These are phyloP conservation scores for Xylariaceae sp. DNA, from an alignment of 2,329 filamentous ascomycete genomes.

Conservation along the genomic window DNA sequence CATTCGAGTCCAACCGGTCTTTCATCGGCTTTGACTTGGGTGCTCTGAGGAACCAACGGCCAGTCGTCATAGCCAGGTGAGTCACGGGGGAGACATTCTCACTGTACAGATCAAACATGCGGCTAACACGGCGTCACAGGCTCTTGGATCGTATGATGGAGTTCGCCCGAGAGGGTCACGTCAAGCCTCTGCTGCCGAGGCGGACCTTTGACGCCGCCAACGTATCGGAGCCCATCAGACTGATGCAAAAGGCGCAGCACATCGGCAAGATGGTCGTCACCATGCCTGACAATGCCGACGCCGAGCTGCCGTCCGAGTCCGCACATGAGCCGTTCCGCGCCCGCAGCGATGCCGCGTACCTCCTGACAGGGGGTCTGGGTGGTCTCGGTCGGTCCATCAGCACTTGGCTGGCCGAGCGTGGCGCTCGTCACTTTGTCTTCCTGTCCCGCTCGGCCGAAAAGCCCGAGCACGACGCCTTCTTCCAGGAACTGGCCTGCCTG, in stretches of 20 bases:
- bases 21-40: background rate
- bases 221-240: constrained; percentile 11
- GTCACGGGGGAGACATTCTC: background rate
- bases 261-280: background rate
- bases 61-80: background rate
- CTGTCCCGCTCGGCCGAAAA: constrained; percentile 18
- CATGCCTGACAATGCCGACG: constrained; percentile 5
- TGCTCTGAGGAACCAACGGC: background rate
- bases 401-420: constrained; percentile 18
- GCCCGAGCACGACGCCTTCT: constrained; percentile 14
- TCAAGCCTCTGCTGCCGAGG: too few relatives aligned
- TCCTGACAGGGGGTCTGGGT: constrained; percentile 22
- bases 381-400: constrained; percentile 21
- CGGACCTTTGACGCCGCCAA: constrained; percentile 9
- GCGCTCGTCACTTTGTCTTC: constrained; percentile 17
- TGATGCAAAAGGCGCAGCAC: constrained; percentile 8
- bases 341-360: constrained; percentile 15
- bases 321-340: background rate
- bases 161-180: too few relatives aligned
- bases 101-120: too few relatives aligned
- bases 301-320: background rate
- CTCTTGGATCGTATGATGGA: too few relatives aligned
- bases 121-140: too few relatives aligned
- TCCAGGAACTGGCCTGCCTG: constrained; percentile 4
- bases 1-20: background rate